Conservation (phyloP, 257 asterid species). For the Lavandula angustifolia region DNA sequence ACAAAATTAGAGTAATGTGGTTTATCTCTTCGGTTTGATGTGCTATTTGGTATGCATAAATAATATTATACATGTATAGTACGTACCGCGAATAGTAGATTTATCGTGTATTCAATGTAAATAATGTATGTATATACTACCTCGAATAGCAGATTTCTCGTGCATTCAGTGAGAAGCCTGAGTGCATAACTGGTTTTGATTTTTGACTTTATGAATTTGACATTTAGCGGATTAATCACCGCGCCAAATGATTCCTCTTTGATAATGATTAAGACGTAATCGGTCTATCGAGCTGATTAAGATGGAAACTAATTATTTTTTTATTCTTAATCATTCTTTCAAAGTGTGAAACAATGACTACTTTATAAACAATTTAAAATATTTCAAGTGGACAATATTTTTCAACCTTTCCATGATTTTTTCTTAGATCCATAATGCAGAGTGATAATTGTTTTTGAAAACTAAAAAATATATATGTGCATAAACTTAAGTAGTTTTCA, state of each 20-base stretch:
- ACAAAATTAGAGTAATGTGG: no score
- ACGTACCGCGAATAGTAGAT: no score
- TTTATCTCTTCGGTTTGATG: no score
- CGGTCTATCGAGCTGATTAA: constrained; percentile 30
- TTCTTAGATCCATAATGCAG: neutral
- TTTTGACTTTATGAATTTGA: neutral
- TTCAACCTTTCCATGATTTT: no score
- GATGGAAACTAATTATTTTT: constrained; percentile 14
- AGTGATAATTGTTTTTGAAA: neutral
- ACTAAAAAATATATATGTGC: no score
- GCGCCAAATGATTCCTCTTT: constrained; percentile 4
- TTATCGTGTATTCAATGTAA: no score
- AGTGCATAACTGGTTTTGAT: neutral
- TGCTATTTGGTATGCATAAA: no score
- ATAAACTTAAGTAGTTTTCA: no score
- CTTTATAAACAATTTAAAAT: neutral
- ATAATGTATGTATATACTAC: no score
- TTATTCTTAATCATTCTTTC: neutral
- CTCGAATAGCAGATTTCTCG: no score
- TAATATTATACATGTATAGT: no score
- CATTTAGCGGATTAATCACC: constrained; percentile 19
- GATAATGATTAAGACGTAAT: constrained; percentile 31
- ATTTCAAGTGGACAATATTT: neutral
- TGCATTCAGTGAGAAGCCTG: no score
- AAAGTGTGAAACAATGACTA: neutral